Evolutionary conservation across 2,329 filamentous ascomycete species (phyloP).

Genomic region (Helotiales sp.): DNA sequence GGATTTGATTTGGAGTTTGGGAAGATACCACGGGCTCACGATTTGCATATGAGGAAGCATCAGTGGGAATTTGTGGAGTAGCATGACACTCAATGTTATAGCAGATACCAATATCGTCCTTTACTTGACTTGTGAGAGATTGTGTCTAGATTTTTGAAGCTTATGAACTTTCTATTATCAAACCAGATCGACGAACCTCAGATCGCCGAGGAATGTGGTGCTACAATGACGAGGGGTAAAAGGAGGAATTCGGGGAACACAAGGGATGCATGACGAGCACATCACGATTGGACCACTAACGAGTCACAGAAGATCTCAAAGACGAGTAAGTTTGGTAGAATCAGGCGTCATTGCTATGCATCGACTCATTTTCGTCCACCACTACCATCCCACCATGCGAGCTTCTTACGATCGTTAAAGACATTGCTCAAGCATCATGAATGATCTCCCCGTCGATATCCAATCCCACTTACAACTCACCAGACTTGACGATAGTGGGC

Average conservation of each 20-base stretch:
- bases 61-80: not conserved
- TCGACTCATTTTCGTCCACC: not conserved
- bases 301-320: not conserved
- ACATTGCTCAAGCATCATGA: slow-evolving; percentile 16
- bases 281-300: not conserved
- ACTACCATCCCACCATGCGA: not conserved
- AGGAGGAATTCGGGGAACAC: not conserved
- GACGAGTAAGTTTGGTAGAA: slow-evolving; percentile 3
- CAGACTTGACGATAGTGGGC: slow-evolving; percentile 58
- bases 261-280: not conserved
- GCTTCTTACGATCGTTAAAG: slow-evolving; percentile 10
- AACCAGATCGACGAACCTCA: not conserved
- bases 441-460: slow-evolving; percentile 2
- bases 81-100: not conserved
- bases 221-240: not conserved
- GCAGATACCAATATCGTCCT: not conserved
- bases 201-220: not conserved
- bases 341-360: slow-evolving; percentile 2
- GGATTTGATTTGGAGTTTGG: slow-evolving; percentile 30
- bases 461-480: slow-evolving; percentile 46
- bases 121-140: too few species aligned
- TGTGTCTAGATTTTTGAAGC: too few species aligned
- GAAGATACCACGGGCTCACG: slow-evolving; percentile 32
- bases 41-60: slow-evolving; percentile 2
- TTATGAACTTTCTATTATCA: too few species aligned